phyloP scores from a whole-genome alignment of 177 flowering plant genomes.

The Vitis hybrid region DNA sequence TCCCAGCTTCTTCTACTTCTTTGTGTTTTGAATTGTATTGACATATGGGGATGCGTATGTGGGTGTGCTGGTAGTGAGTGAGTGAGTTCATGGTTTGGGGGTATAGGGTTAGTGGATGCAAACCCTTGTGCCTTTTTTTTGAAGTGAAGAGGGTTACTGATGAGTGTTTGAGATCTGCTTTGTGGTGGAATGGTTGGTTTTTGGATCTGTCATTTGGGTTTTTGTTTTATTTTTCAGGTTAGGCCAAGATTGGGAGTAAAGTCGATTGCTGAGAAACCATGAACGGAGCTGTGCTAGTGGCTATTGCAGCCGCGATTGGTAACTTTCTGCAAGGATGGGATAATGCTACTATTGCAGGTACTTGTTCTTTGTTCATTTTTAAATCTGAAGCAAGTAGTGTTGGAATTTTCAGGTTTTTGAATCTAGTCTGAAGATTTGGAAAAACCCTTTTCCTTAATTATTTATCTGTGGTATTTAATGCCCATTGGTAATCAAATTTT shows the following conservation, averaged over 20 bases:
- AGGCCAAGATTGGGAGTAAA: not conserved
- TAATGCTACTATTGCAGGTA: constrained; percentile 63
- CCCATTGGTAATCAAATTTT: too few species aligned
- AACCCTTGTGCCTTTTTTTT: not conserved
- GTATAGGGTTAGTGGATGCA: not conserved
- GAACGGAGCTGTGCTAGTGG: constrained; percentile 50
- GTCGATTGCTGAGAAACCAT: constrained; percentile 19
- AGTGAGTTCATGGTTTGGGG: not conserved
- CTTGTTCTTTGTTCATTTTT: not conserved
- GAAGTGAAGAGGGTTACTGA: not conserved
- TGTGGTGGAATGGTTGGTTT: not conserved
- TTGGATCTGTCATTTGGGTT: constrained; percentile 4
- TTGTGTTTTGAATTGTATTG: not conserved
- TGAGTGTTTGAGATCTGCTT: constrained; percentile 1
- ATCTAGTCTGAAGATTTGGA: not conserved
- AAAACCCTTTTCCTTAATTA: too few species aligned
- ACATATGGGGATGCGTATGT: not conserved
- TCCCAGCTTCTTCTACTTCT: not conserved
- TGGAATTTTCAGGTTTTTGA: too few species aligned
- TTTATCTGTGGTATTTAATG: too few species aligned
- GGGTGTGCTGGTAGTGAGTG: not conserved
- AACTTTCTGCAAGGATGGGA: constrained; percentile 69
- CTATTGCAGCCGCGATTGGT: constrained; percentile 55
- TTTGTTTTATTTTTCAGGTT: constrained; percentile 6
- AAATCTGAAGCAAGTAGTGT: not conserved